These are phyloP conservation scores for Zizania palustris DNA, from an alignment of 202 grass and related monocot species.

Conservation along the genomic window DNA sequence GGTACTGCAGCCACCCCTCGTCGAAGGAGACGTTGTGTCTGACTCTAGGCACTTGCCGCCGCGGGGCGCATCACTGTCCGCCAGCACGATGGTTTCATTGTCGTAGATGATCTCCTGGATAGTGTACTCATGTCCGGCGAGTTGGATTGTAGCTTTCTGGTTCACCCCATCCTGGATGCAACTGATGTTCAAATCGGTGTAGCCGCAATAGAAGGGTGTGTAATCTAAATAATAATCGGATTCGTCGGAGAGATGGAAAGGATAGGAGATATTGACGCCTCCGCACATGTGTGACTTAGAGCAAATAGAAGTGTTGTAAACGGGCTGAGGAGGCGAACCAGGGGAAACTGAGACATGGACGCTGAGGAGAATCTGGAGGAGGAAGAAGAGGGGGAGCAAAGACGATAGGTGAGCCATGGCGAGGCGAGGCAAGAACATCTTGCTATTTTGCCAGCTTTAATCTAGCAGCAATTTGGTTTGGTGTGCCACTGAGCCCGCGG, in stretches of 20 bases:
- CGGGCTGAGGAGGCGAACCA: not conserved
- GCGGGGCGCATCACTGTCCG: not conserved
- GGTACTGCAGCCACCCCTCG: not conserved
- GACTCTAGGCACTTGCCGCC: no score
- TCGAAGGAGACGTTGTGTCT: not conserved
- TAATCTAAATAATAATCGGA: fast-evolving
- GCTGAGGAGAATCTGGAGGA: not conserved
- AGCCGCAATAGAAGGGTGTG: slow-evolving; percentile 31
- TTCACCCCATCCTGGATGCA: not conserved
- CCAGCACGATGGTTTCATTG: not conserved
- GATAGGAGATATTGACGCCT: not conserved
- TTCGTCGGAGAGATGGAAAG: slow-evolving; percentile 14
- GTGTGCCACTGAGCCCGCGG: no score
- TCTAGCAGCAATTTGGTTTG: no score
- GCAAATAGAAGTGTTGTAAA: slow-evolving; percentile 13
- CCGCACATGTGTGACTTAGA: slow-evolving; percentile 12
- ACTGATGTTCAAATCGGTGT: slow-evolving; percentile 44
- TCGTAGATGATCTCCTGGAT: not conserved
- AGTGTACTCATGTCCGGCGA: not conserved
- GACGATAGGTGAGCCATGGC: no score
- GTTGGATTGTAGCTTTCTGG: fast-evolving
- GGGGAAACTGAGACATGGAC: not conserved
- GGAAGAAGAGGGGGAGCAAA: slow-evolving; percentile 1
- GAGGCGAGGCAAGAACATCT: no score
- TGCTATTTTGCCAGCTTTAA: no score